These are phyloP conservation scores for Hymenoscyphus salicellus DNA, from an alignment of 2,329 filamentous ascomycete species.

Conservation along the genomic window DNA sequence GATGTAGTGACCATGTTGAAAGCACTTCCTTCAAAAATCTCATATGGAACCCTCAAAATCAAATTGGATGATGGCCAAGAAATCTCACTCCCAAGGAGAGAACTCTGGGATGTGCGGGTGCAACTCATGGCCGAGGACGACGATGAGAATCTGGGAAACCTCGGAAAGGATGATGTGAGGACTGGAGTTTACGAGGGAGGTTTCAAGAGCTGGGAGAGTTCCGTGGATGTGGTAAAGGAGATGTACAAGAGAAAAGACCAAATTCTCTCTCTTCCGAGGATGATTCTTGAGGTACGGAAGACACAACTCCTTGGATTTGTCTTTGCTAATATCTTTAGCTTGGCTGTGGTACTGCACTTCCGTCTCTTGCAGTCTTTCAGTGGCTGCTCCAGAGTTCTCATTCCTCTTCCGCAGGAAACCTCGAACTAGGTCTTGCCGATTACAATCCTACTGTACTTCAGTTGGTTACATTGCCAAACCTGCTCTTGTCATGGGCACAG, in stretches of 20 bases:
- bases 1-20: constrained; percentile 50
- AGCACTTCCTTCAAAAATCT: constrained; percentile 68
- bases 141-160: constrained; percentile 46
- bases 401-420: constrained; percentile 24
- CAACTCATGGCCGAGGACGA: constrained; percentile 76
- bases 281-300: constrained; percentile 33
- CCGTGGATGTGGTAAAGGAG: constrained; percentile 72
- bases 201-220: constrained; percentile 89
- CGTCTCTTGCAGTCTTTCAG: constrained; percentile 68
- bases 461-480: constrained; percentile 75
- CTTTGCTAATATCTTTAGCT: constrained; percentile 48
- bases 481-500: constrained; percentile 63
- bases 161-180: constrained; percentile 71
- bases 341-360: constrained; percentile 75
- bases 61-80: constrained; percentile 54
- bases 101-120: constrained; percentile 77
- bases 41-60: constrained; percentile 62
- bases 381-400: constrained; percentile 41
- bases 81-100: constrained; percentile 64
- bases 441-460: constrained; percentile 77
- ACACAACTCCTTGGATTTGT: neutral
- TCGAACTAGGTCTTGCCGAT: constrained; percentile 68
- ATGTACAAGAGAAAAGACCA: constrained; percentile 21
- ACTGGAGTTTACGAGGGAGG: constrained; percentile 83
- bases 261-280: constrained; percentile 16